phyloP scores from a whole-genome alignment of 805 yeast genomes.

The Hemisphaericaspora nanyangensis region DNA sequence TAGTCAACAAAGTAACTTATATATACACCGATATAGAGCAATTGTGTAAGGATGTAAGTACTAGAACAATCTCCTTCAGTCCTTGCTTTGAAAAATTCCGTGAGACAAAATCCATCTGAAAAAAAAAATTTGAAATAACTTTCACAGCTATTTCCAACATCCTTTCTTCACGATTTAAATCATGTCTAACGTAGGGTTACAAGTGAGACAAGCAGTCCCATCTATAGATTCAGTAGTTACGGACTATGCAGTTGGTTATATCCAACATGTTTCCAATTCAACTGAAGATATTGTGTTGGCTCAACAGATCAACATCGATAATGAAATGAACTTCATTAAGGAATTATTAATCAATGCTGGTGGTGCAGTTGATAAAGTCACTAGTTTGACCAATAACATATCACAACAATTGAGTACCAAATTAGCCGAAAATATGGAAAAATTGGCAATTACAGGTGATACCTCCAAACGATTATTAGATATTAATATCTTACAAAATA shows the following conservation, averaged over 20 bases:
- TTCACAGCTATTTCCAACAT: too few relatives aligned
- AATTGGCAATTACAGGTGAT: slow-evolving; percentile 75
- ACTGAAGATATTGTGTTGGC: slow-evolving; percentile 83
- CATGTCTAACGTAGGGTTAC: slow-evolving; percentile 44
- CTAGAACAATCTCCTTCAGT: too few relatives aligned
- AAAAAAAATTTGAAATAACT: too few relatives aligned
- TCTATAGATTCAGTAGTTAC: slow-evolving; percentile 81
- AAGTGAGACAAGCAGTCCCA: slow-evolving; percentile 83
- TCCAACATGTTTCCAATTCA: slow-evolving; percentile 71
- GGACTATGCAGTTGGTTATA: slow-evolving; percentile 89
- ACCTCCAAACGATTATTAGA: slow-evolving; percentile 83
- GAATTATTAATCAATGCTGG: slow-evolving; percentile 78
- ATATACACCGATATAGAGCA: too few relatives aligned
- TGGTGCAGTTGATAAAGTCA: slow-evolving; percentile 58
- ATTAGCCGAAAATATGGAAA: slow-evolving; percentile 64
- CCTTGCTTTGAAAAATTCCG: too few relatives aligned
- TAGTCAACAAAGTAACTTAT: too few relatives aligned
- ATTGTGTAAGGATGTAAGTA: too few relatives aligned
- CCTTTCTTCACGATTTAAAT: too few relatives aligned
- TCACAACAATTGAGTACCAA: slow-evolving; percentile 48
- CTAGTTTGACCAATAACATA: slow-evolving; percentile 43
- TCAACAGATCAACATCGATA: slow-evolving; percentile 59
- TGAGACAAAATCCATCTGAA: too few relatives aligned
- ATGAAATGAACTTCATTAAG: slow-evolving; percentile 66
- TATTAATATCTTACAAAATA: slow-evolving; percentile 62